Base-by-base conservation (phyloP, 192 early-diverging fungal genomes). In the Coemansia sp. region DNA sequence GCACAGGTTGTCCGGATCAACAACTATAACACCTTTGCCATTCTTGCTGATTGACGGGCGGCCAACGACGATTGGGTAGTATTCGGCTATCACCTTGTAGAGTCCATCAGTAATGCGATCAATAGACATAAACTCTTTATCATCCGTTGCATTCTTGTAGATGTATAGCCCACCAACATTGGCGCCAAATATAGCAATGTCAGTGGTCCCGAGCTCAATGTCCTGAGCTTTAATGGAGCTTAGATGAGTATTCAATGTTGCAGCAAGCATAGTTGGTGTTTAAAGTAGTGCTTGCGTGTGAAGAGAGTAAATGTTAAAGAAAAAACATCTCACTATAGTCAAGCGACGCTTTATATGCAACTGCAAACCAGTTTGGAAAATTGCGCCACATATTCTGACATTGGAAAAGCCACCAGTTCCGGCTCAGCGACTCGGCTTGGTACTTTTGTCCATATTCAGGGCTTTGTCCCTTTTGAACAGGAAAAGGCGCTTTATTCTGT, bases 11-110 rank as follows among this genome's bases (percentile, higher is more conserved):
- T 23, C 32, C 0, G 78, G 78, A 19, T 75, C 68, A 1, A 81
- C 62, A 0, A 27, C 19, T 8, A 81, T 60, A 19, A 72, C 63
- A 4, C 58, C 72, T 39, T 72, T 71, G 8, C 73, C 73, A 8
- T 60, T 41, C 17, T 32, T 50, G 29, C 57, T 69, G 19, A 81
- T 45, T 5, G 52, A 43, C 2, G 73, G 78, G 0, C 69, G 72
- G 0, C 72, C 78, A 21, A 69, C 60, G 15, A 81, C 17, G 12
- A 81, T 57, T 0, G 78, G 78, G 21, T 81, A 81, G 59, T 81
- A 59, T 43, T 81, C 69, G n/a, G 69, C 78, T 10, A 62, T 58
- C 8, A 81, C 56, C 50, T 50, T 63, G 37, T 37, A 63, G 17
- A 81, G 57, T 32, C 78, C 70, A 19, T 63, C 63, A 1, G 51